A percentile compares a stretch with the other conserved stretches of the same genome.
Conservation (phyloP, 2,329 filamentous ascomycete genomes). For the Colletotrichum australisinense region DNA sequence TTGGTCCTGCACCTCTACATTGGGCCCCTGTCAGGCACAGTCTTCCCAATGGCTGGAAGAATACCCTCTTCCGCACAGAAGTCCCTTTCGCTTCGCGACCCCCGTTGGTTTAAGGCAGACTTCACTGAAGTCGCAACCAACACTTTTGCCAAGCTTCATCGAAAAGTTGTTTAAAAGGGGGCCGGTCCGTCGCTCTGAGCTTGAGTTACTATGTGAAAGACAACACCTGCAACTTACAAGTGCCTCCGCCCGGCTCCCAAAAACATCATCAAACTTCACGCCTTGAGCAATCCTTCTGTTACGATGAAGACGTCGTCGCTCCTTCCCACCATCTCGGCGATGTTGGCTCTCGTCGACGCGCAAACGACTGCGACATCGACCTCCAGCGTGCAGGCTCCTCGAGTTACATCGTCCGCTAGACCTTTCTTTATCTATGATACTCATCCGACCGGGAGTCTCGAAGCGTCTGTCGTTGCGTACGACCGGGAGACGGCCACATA, state of each 20-base stretch:
- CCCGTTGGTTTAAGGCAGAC: background rate
- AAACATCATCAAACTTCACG: too few relatives aligned
- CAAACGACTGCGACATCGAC: background rate
- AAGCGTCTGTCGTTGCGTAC: constrained; percentile 24
- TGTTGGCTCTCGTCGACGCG: background rate
- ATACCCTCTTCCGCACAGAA: background rate
- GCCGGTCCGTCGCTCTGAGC: background rate
- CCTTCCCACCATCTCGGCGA: background rate
- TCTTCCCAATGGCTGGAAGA: background rate
- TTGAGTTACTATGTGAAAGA: background rate
- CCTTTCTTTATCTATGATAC: constrained; percentile 26
- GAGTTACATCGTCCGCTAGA: constrained; percentile 15
- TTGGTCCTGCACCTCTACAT: background rate
- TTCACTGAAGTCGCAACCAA: background rate
- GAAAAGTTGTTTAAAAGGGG: background rate
- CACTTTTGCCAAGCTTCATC: background rate
- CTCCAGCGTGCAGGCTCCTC: background rate
- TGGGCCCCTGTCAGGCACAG: background rate
- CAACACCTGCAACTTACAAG: background rate
- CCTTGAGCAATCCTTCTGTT: background rate
- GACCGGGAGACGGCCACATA: background rate
- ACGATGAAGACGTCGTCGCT: constrained; percentile 1
- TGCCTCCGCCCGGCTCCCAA: background rate
- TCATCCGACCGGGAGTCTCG: constrained; percentile 17
- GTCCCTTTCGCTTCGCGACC: background rate